Evolutionary conservation across 768 basidiomycete species (phyloP).

Genomic region (Hericium alpestre): DNA sequence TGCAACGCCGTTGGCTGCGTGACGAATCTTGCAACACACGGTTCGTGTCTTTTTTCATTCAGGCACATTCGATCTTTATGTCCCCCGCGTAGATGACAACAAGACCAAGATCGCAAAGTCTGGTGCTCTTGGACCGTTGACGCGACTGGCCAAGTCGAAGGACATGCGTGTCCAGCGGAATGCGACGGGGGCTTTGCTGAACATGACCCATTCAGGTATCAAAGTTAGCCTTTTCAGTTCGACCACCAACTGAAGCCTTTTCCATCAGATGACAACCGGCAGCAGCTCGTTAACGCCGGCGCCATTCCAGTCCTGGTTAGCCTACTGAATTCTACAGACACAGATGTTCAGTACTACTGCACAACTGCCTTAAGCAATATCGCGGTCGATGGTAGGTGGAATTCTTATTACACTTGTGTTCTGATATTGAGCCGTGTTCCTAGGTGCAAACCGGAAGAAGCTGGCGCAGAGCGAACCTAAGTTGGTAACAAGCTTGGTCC

Average conservation of each 20-base stretch:
- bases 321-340: conserved; percentile 89
- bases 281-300: conserved; percentile 95
- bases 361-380: conserved; percentile 98
- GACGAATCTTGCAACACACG: conserved; percentile 96
- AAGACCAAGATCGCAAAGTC: conserved; percentile 99
- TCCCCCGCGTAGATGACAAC: conserved; percentile 70
- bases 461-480: conserved; percentile 90
- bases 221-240: conserved; percentile 3
- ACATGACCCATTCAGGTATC: conserved; percentile 98
- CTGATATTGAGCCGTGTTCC: background rate
- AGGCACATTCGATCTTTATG: background rate
- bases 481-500: conserved; percentile 85
- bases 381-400: conserved; percentile 75
- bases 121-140: conserved; percentile 94
- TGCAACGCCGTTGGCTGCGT: conserved; percentile 99
- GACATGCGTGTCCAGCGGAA: conserved; percentile 99
- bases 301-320: conserved; percentile 96
- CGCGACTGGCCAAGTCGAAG: conserved; percentile 90
- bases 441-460: conserved; percentile 85
- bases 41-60: conserved; percentile 33
- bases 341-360: conserved; percentile 99
- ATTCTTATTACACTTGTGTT: conserved; percentile 1
- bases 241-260: background rate
- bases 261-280: conserved; percentile 83
- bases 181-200: conserved; percentile 92